Conservation (phyloP, 306 rosid species). For the Delonix regia region DNA sequence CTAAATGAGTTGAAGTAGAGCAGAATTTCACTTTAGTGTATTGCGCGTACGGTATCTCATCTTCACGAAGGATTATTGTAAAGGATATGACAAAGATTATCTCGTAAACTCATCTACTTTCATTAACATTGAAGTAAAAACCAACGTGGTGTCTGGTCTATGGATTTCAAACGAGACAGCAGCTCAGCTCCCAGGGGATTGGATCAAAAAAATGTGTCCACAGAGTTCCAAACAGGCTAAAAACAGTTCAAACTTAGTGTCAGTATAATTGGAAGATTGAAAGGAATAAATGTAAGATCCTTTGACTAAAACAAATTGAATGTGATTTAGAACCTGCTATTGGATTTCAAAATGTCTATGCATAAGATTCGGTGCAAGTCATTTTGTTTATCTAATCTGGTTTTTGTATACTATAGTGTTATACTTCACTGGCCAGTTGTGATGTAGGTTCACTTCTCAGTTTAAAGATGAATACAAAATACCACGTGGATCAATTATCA, state of each 20-base stretch:
- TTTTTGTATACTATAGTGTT: conserved; percentile 17
- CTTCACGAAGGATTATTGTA: background rate
- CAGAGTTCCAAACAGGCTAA: background rate
- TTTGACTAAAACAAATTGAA: background rate
- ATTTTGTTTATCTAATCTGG: background rate
- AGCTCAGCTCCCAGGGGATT: background rate
- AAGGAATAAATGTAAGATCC: background rate
- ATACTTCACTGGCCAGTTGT: conserved; percentile 32
- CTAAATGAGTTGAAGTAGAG: background rate
- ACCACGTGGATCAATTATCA: conserved; percentile 87
- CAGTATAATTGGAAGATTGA: background rate
- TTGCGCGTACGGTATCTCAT: background rate
- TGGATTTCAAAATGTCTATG: background rate
- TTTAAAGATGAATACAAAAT: conserved; percentile 89
- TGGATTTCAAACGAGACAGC: too few species aligned
- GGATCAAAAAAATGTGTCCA: background rate
- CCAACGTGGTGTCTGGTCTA: background rate
- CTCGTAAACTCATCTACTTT: background rate
- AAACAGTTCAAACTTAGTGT: background rate
- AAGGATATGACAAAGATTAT: background rate
- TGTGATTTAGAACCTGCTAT: too few species aligned
- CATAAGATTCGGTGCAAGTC: background rate
- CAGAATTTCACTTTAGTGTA: too few species aligned
- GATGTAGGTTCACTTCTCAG: conserved; percentile 90
- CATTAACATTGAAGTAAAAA: background rate